Conservation (phyloP, 495 filamentous ascomycete species). For the Neurospora terricola region DNA sequence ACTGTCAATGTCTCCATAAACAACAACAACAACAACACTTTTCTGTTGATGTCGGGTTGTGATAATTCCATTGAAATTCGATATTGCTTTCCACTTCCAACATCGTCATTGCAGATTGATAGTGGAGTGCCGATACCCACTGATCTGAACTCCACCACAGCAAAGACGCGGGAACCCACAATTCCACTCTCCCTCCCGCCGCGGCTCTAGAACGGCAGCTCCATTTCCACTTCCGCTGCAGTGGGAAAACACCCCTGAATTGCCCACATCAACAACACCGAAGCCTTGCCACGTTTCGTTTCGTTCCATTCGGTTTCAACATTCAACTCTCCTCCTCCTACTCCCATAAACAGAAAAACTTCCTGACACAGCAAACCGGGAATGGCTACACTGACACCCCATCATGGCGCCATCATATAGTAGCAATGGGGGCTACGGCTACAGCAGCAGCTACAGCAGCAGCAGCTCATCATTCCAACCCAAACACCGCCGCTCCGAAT, state of each 20-base stretch:
- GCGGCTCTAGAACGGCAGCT: neutral
- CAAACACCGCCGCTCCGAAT: conserved; percentile 12
- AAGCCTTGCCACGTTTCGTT: neutral
- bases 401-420: conserved; percentile 20
- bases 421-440: conserved; percentile 9
- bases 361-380: no score
- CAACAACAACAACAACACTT: neutral
- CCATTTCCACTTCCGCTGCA: neutral
- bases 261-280: neutral
- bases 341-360: no score
- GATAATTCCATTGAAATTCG: neutral
- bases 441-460: conserved; percentile 3
- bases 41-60: neutral
- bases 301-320: neutral
- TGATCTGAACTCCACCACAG: neutral
- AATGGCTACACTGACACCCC: conserved; percentile 13
- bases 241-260: neutral
- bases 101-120: neutral
- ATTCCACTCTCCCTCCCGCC: neutral
- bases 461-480: neutral
- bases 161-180: neutral
- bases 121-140: neutral
- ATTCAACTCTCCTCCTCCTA: neutral
- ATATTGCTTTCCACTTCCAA: neutral
- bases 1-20: neutral